Percentiles rank a stretch among this genome's conserved stretches.
Conservation (phyloP, 257 asterid genomes). For the Marsdenia floribunda region DNA sequence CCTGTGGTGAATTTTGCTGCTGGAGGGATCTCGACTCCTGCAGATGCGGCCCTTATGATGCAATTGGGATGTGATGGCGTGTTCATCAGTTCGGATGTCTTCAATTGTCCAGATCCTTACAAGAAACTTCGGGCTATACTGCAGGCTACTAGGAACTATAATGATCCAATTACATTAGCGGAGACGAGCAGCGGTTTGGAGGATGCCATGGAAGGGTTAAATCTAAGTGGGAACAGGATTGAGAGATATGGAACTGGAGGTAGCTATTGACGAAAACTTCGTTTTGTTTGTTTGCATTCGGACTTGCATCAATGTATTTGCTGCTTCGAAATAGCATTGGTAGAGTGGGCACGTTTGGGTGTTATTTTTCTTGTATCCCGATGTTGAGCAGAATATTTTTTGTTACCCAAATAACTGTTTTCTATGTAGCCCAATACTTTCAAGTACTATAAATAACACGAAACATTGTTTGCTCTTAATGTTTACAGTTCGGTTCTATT, state of each 20-base stretch:
- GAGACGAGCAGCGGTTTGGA: constrained; percentile 65
- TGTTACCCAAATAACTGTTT: not conserved
- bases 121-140: constrained; percentile 58
- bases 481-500: not conserved
- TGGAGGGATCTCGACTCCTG: constrained; percentile 82
- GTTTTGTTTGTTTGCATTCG: not conserved
- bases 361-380: not conserved
- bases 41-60: constrained; percentile 89
- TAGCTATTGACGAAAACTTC: constrained; percentile 25
- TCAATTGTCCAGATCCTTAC: constrained; percentile 52
- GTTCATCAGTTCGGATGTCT: constrained; percentile 53
- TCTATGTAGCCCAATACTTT: not conserved
- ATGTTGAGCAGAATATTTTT: not conserved
- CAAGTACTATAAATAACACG: not conserved
- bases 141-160: constrained; percentile 72
- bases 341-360: not conserved
- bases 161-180: constrained; percentile 63
- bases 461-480: not conserved
- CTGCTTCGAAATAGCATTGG: not conserved
- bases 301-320: constrained; percentile 7
- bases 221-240: constrained; percentile 39
- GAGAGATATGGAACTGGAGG: constrained; percentile 33
- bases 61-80: constrained; percentile 87
- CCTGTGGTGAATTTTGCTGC: constrained; percentile 90
- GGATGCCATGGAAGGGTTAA: constrained; percentile 50